phyloP scores from a whole-genome alignment of 176 grass and related monocot species.

The Hyparrhenia diplandra region DNA sequence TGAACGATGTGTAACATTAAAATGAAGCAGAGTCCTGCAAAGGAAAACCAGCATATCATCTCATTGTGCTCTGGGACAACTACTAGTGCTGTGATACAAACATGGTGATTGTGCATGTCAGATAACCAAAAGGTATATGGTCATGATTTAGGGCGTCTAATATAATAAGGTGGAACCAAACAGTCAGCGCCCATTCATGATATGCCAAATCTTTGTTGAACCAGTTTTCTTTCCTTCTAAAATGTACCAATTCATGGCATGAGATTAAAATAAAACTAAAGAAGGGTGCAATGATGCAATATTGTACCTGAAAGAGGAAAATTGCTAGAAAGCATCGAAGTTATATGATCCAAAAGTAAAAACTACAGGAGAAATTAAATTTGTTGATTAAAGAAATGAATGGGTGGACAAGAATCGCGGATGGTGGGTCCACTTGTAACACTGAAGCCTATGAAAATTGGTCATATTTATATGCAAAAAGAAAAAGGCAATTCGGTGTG shows the following conservation, averaged over 20 bases:
- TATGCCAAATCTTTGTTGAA: background rate
- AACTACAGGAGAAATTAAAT: too few relatives aligned
- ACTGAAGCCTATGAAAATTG: too few relatives aligned
- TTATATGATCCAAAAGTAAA: too few relatives aligned
- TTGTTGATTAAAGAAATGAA: too few relatives aligned
- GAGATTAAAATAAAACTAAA: background rate
- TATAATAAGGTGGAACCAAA: background rate
- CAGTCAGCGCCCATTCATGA: background rate
- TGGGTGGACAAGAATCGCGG: too few relatives aligned
- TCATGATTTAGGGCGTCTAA: background rate
- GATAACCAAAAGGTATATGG: background rate
- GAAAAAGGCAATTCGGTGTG: too few relatives aligned
- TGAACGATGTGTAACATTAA: constrained; percentile 64
- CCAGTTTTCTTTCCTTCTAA: background rate
- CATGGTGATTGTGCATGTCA: background rate
- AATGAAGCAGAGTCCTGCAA: constrained; percentile 35
- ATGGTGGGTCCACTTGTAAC: too few relatives aligned
- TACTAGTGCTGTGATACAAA: background rate
- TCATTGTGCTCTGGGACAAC: background rate
- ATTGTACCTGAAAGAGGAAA: background rate
- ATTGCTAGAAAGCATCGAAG: background rate
- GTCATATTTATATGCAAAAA: too few relatives aligned
- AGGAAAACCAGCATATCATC: background rate
- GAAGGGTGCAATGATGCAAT: background rate
- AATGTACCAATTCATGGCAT: background rate